These are phyloP conservation scores for Trametes cingulata DNA, from an alignment of 768 basidiomycete genomes.

Conservation along the genomic window DNA sequence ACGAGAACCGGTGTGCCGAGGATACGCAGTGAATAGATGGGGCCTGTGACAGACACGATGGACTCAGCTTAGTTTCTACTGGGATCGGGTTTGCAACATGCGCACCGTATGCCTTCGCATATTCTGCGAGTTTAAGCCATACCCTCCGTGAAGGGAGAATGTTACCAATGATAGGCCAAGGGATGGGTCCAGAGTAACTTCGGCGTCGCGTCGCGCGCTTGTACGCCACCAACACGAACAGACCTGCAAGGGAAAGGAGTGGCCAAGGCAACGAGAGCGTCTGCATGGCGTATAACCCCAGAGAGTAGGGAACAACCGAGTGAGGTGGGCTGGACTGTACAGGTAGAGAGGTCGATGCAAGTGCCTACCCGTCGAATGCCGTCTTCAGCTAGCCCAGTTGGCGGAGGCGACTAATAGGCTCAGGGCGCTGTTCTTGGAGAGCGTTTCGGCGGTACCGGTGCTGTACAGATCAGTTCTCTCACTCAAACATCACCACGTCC, in stretches of 20 bases:
- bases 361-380: no score
- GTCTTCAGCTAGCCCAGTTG: no score
- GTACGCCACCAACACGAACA: not conserved
- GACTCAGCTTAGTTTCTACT: not conserved
- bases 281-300: not conserved
- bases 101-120: not conserved
- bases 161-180: conserved; percentile 3
- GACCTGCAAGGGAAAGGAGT: not conserved
- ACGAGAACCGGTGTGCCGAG: conserved; percentile 28
- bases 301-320: no score
- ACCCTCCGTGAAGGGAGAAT: not conserved
- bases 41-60: not conserved
- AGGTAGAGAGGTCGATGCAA: no score
- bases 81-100: not conserved
- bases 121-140: not conserved
- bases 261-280: not conserved
- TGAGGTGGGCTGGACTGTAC: no score
- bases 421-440: no score
- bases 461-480: no score
- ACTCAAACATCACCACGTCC: no score
- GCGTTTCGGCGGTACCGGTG: no score
- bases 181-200: not conserved
- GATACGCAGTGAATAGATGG: conserved; percentile 25
- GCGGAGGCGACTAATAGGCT: no score
- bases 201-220: not conserved